Evolutionary conservation across 495 filamentous ascomycete species (phyloP).

Genomic region (Sordaria brevicollis): DNA sequence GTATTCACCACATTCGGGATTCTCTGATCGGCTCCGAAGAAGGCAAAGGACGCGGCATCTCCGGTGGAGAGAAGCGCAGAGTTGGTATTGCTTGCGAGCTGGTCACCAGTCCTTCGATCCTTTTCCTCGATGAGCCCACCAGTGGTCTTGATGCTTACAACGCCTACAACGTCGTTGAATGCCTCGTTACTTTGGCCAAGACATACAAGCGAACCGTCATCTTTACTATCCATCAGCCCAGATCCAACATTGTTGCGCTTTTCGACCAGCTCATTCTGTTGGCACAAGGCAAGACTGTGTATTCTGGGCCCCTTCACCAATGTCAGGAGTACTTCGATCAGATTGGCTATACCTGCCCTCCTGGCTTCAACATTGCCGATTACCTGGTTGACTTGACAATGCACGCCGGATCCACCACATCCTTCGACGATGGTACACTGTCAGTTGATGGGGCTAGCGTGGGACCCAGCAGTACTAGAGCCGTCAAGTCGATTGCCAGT

Average conservation of each 20-base stretch:
- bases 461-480: conserved; percentile 76
- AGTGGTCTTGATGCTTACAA: conserved; percentile 94
- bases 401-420: conserved; percentile 53
- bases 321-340: conserved; percentile 91
- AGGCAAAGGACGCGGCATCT: conserved; percentile 87
- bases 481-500: conserved; percentile 86
- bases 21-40: conserved; percentile 97
- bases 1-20: conserved; percentile 84
- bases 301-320: conserved; percentile 78
- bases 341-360: conserved; percentile 82
- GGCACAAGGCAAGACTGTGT: conserved; percentile 81
- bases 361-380: conserved; percentile 97
- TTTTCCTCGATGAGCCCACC: conserved; percentile 95
- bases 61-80: conserved; percentile 89
- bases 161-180: conserved; percentile 95
- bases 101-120: conserved; percentile 93
- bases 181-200: conserved; percentile 87
- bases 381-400: conserved; percentile 96
- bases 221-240: conserved; percentile 97
- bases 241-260: conserved; percentile 98
- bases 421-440: conserved; percentile 42
- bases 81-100: conserved; percentile 97
- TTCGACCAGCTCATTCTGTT: conserved; percentile 90
- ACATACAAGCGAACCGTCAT: conserved; percentile 93
- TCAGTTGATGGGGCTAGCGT: conserved; percentile 57